Conservation (phyloP, 108 stramenopile species). For the Cyclotella baltica region DNA sequence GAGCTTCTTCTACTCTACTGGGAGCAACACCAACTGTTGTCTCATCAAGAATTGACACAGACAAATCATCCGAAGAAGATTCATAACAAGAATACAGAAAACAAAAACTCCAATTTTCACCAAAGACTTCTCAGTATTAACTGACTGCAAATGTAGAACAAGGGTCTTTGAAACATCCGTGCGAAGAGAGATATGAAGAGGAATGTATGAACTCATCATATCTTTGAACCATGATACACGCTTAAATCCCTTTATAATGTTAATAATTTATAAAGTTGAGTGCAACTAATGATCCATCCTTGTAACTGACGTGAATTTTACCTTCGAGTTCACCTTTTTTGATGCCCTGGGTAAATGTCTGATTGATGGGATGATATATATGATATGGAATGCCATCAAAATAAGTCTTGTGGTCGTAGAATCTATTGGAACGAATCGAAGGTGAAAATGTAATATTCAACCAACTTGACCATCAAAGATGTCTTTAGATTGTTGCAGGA, state of each 20-base stretch:
- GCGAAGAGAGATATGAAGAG: neutral
- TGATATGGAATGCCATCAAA: neutral
- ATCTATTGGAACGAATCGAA: neutral
- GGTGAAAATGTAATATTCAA: neutral
- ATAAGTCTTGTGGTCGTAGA: neutral
- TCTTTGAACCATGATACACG: neutral
- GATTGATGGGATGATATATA: neutral
- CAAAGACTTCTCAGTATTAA: neutral
- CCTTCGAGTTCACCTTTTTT: neutral
- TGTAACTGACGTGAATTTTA: neutral
- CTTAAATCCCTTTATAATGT: neutral
- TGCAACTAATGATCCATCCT: neutral
- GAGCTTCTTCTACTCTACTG: neutral
- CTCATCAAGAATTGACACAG: neutral
- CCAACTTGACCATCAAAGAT: neutral
- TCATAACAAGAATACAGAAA: neutral
- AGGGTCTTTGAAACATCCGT: neutral
- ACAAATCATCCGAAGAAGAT: neutral
- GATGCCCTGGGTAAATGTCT: neutral
- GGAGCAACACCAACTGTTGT: neutral
- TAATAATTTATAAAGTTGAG: neutral
- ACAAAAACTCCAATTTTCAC: neutral
- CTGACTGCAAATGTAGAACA: neutral
- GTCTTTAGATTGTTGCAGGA: too few species aligned
- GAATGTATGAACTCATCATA: neutral